phyloP scores from a whole-genome alignment of 192 early-diverging fungal species.

The Physocladia obscura region DNA sequence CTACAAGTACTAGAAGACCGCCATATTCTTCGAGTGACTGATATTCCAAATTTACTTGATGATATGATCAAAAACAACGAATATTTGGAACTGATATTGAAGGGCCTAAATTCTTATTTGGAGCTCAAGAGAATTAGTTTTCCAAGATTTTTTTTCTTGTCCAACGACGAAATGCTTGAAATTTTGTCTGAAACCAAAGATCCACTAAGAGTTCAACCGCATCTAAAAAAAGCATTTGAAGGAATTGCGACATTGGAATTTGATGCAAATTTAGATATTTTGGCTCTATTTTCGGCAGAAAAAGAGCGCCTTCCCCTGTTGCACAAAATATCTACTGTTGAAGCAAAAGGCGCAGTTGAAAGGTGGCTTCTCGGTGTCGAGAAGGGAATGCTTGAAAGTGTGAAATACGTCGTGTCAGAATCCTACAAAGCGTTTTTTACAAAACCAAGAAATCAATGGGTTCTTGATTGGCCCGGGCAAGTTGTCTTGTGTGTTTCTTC shows the following conservation, averaged over 20 bases:
- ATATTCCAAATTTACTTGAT: conserved; percentile 59
- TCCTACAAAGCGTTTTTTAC: conserved; percentile 52
- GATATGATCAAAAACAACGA: conserved; percentile 58
- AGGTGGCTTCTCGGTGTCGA: conserved; percentile 59
- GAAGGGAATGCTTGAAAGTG: conserved; percentile 58
- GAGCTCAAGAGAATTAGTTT: conserved; percentile 63
- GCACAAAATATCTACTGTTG: conserved; percentile 57
- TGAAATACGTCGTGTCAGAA: conserved; percentile 46
- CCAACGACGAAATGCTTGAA: conserved; percentile 70
- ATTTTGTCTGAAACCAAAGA: conserved; percentile 68
- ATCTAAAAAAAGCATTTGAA: conserved; percentile 69
- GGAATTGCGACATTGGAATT: conserved; percentile 60
- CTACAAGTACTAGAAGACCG: conserved; percentile 53
- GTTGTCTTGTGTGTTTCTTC: conserved; percentile 60
- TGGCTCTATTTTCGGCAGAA: conserved; percentile 54
- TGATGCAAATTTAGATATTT: conserved; percentile 58
- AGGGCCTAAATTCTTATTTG: conserved; percentile 62
- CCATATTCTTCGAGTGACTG: conserved; percentile 56
- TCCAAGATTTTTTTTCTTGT: conserved; percentile 66
- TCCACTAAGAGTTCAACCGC: conserved; percentile 62
- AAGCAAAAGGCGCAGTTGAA: conserved; percentile 66
- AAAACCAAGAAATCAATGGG: conserved; percentile 57
- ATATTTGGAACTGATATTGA: conserved; percentile 58
- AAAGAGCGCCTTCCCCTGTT: conserved; percentile 53
- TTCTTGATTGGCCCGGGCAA: conserved; percentile 67